Conservation (phyloP, 1,284 basidiomycete genomes). For the Fomes fomentarius region DNA sequence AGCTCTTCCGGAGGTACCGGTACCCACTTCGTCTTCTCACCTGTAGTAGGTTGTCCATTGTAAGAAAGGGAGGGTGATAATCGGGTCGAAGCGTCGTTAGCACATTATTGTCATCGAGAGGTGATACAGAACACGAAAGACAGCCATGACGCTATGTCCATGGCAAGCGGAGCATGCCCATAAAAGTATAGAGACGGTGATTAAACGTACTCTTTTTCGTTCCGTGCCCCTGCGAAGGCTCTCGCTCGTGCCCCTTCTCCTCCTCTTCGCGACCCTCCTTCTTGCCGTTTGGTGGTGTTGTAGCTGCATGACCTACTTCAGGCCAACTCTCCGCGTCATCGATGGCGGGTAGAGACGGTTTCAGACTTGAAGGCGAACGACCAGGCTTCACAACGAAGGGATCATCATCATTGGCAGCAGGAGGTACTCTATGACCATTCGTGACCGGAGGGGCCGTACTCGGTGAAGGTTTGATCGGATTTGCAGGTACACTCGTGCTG, state of each 20-base stretch:
- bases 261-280: conserved; percentile 28
- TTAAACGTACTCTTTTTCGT: conserved; percentile 50
- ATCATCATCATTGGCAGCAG: conserved; percentile 38
- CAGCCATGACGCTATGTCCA: no score
- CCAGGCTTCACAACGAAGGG: conserved; percentile 44
- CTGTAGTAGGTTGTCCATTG: conserved; percentile 33
- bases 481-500: conserved; percentile 10
- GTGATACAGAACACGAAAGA: no score
- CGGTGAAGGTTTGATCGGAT: conserved; percentile 3
- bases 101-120: no score
- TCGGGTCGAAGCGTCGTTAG: no score
- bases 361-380: conserved; percentile 14
- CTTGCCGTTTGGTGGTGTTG: conserved; percentile 23
- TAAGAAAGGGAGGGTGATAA: conserved; percentile 8
- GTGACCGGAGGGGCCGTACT: not conserved
- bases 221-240: conserved; percentile 30
- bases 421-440: conserved; percentile 14
- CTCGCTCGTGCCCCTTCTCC: conserved; percentile 26
- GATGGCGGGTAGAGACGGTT: conserved; percentile 27
- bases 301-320: conserved; percentile 43
- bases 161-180: no score
- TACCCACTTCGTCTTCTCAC: conserved; percentile 64
- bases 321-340: conserved; percentile 51
- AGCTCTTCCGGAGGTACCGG: conserved; percentile 58
- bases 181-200: conserved; percentile 9